Evolutionary conservation across 2,329 filamentous ascomycete genomes (phyloP).

Genomic region (Colletotrichum australisinense): DNA sequence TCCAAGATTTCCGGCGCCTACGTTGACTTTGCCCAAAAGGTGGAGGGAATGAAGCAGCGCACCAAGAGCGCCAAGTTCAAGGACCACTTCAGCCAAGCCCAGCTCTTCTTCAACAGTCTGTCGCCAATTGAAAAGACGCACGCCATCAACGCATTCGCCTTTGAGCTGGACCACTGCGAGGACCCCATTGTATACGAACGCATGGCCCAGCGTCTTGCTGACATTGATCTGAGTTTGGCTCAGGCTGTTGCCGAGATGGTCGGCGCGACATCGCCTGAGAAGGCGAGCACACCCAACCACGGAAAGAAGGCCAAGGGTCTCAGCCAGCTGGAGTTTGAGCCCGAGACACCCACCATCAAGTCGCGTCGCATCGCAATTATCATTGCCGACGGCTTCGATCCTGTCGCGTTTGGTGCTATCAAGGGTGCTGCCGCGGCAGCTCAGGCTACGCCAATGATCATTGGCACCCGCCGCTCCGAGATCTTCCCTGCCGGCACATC

Average conservation of each 20-base stretch:
- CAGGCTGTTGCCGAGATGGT: constrained; percentile 77
- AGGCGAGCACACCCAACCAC: constrained; percentile 67
- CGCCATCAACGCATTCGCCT: constrained; percentile 69
- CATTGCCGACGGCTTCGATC: constrained; percentile 82
- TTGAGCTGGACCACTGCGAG: constrained; percentile 85
- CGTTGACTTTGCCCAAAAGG: constrained; percentile 72
- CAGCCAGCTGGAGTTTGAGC: constrained; percentile 76
- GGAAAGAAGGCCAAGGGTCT: constrained; percentile 75
- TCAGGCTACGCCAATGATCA: constrained; percentile 77
- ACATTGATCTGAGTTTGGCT: constrained; percentile 79
- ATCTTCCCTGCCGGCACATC: constrained; percentile 72
- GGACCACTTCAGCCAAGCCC: constrained; percentile 82
- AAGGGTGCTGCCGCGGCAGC: constrained; percentile 71
- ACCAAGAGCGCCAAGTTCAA: constrained; percentile 78
- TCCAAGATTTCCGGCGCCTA: constrained; percentile 73
- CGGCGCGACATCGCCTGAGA: constrained; percentile 69
- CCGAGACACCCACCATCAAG: constrained; percentile 73
- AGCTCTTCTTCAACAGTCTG: constrained; percentile 86
- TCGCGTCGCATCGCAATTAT: constrained; percentile 80
- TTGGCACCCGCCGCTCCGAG: constrained; percentile 74
- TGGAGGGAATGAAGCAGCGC: constrained; percentile 77
- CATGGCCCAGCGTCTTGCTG: constrained; percentile 73
- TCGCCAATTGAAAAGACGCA: constrained; percentile 74
- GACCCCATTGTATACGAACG: constrained; percentile 81
- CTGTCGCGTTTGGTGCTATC: constrained; percentile 72